phyloP scores from a whole-genome alignment of 495 filamentous ascomycete genomes.

The Aspergillus cristatus region DNA sequence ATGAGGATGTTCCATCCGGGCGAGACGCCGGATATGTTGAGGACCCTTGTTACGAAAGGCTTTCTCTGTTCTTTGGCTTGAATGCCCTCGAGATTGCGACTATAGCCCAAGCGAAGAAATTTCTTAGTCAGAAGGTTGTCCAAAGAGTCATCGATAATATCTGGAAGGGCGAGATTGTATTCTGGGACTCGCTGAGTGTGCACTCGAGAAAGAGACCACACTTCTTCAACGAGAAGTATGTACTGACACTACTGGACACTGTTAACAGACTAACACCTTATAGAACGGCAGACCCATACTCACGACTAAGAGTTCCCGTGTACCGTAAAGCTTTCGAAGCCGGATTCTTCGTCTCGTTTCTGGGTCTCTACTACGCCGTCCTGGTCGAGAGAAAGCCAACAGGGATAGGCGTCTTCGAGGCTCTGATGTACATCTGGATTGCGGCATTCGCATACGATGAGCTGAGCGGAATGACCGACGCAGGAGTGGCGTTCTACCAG shows the following conservation, averaged over 20 bases:
- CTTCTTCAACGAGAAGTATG: constrained; percentile 61
- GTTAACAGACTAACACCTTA: constrained; percentile 5
- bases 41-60: constrained; percentile 24
- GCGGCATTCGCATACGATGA: constrained; percentile 85
- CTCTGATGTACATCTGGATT: constrained; percentile 57
- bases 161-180: constrained; percentile 86
- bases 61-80: constrained; percentile 60
- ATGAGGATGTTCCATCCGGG: constrained; percentile 5
- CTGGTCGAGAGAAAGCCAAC: constrained; percentile 51
- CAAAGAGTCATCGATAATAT: constrained; percentile 84
- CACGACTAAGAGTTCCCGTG: constrained; percentile 76
- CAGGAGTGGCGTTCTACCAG: constrained; percentile 72
- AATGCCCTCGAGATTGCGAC: constrained; percentile 88
- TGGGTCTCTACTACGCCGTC: constrained; percentile 77
- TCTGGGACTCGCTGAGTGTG: constrained; percentile 77
- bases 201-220: constrained; percentile 71
- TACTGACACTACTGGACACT: neutral
- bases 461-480: constrained; percentile 71
- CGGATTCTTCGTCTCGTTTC: constrained; percentile 72
- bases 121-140: constrained; percentile 75
- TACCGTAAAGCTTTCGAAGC: constrained; percentile 89
- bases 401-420: constrained; percentile 42
- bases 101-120: constrained; percentile 82
- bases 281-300: constrained; percentile 70
- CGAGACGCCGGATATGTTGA: constrained; percentile 6